Conservation (phyloP, 1,284 basidiomycete species). For the Schizophyllum commune region DNA sequence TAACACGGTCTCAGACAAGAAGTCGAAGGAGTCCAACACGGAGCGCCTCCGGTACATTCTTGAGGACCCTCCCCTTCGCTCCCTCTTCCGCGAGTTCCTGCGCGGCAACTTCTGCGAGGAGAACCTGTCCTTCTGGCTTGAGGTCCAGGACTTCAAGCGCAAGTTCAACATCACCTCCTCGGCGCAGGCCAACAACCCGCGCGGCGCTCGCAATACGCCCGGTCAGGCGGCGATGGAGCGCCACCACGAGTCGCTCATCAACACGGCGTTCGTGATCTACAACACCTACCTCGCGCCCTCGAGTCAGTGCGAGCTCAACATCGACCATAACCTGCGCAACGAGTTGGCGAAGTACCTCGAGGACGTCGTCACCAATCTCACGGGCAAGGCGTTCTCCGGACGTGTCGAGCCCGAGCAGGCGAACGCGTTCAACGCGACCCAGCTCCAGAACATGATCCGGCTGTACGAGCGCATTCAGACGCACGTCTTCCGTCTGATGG, state of each 20-base stretch:
- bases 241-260: constrained; percentile 92
- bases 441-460: constrained; percentile 88
- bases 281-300: constrained; percentile 94
- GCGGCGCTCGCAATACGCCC: constrained; percentile 45
- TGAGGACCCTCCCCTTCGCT: constrained; percentile 85
- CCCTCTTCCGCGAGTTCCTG: constrained; percentile 91
- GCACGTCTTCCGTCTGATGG: constrained; percentile 96
- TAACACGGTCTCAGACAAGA: constrained; percentile 47
- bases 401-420: constrained; percentile 76
- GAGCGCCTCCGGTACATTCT: constrained; percentile 89
- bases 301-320: constrained; percentile 94
- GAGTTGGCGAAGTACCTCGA: constrained; percentile 92
- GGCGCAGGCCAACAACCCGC: constrained; percentile 58
- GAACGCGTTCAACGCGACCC: constrained; percentile 80
- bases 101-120: constrained; percentile 96
- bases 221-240: constrained; percentile 91
- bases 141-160: constrained; percentile 94
- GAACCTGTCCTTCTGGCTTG: constrained; percentile 95
- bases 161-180: constrained; percentile 94
- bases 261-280: constrained; percentile 92
- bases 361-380: constrained; percentile 71
- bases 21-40: constrained; percentile 80
- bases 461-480: constrained; percentile 95
- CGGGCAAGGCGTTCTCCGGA: constrained; percentile 71
- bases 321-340: constrained; percentile 92